Evolutionary conservation across 208 protist species (phyloP), one percentile per base, ranked within the genome.

Genomic region (Trypanosoma rangeli): DNA sequence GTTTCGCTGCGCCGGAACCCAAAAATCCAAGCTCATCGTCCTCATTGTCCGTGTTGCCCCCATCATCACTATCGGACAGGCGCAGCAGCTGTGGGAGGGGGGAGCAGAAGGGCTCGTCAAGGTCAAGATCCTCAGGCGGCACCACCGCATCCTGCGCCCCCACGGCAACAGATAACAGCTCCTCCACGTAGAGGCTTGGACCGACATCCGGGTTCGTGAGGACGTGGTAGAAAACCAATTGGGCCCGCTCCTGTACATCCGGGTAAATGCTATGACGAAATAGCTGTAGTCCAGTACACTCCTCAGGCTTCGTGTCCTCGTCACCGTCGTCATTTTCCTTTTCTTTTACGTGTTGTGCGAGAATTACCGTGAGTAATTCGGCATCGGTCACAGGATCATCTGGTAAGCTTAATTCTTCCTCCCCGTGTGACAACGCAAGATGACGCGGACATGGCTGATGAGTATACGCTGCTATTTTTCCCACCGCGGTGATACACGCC

Each of bases 401-500:
- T 9, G 68, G 63, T 24, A 73, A 58, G 62, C 28, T 54, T 18
- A 55, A 37, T 48, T 85, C 69, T 61, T 92, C 86, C 76, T 95
- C 87, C 0, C 85, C 86, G 18, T 82, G 73, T 35, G 66, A 52
- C 68, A 93, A 64, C 22, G 83, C 67, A 13, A 81, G 33, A 39
- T 94, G 88, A 0, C 85, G 83, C 13, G 61, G 20, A 49, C 67
- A 89, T 3, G 90, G 88, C 16, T 79, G 33, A 37, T 74, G 53
- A 0, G 86, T 66, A 73, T 86, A 89, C 8, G 89, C 82, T 44
- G 82, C 93, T 31, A 99, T 86, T 77, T 99, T 99, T 0, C 95
- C 79, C 58, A 84, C 82, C n/a, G 94, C 93, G 26, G 85, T 75
- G 13, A 98, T 73, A 63, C 81, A 97, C 0, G 85, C 80, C 3